These are phyloP conservation scores for Colletotrichum camelliae DNA, from an alignment of 2,329 filamentous ascomycete genomes.

Conservation along the genomic window DNA sequence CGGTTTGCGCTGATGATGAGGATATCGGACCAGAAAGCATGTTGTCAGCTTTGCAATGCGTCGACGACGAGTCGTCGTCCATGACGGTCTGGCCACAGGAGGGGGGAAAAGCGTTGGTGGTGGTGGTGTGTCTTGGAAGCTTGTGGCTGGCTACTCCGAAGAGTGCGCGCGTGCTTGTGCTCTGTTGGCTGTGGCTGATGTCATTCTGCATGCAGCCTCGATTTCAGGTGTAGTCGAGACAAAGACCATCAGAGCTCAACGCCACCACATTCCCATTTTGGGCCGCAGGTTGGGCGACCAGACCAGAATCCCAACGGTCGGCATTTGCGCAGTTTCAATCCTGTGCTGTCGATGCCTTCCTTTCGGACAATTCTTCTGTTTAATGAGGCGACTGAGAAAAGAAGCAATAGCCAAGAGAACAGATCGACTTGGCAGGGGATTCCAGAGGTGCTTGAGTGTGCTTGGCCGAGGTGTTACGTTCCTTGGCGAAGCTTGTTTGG, in stretches of 20 bases:
- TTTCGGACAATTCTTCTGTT: neutral
- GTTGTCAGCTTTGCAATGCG: neutral
- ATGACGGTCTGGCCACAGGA: neutral
- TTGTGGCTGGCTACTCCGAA: neutral
- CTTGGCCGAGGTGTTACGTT: neutral
- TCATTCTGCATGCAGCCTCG: neutral
- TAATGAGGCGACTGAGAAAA: neutral
- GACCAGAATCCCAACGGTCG: neutral
- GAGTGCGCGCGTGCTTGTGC: neutral
- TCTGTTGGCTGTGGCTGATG: neutral
- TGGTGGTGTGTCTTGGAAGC: neutral
- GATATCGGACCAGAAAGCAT: neutral
- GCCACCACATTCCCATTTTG: neutral
- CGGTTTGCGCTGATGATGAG: neutral
- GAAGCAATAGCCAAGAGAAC: slow-evolving; percentile 4
- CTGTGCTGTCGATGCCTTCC: neutral
- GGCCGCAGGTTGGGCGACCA: neutral
- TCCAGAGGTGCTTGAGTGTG: neutral
- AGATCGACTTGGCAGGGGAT: neutral
- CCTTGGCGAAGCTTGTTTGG: slow-evolving; percentile 23
- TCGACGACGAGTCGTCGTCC: neutral
- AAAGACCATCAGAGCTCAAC: neutral
- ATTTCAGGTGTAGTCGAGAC: neutral
- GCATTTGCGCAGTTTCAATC: neutral
- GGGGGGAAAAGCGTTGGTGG: neutral